Conservation (phyloP, 2,329 filamentous ascomycete species). For the Colletotrichum camelliae region DNA sequence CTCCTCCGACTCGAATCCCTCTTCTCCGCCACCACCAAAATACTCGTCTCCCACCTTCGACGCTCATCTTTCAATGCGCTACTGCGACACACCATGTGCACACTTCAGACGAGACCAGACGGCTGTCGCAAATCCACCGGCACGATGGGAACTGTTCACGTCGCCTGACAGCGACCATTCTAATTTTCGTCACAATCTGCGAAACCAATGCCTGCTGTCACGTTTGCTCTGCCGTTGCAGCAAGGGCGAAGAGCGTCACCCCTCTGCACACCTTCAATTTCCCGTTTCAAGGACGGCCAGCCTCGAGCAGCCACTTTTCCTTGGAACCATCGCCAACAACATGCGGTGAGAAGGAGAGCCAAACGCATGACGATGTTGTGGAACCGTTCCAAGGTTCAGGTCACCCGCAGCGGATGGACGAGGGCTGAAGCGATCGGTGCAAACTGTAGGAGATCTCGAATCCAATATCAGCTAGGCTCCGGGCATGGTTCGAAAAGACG, state of each 20-base stretch:
- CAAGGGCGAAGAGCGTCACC: not conserved
- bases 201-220: not conserved
- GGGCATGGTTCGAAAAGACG: not conserved
- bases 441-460: slow-evolving; percentile 12
- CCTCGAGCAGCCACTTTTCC: not conserved
- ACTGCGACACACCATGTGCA: slow-evolving; percentile 10
- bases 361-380: slow-evolving; percentile 11
- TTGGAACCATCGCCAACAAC: not conserved
- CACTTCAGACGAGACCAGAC: slow-evolving; percentile 10
- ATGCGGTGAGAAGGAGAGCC: slow-evolving; percentile 10
- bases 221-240: not conserved
- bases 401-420: not conserved
- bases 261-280: not conserved
- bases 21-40: slow-evolving; percentile 2
- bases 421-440: slow-evolving; percentile 6
- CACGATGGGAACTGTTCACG: not conserved
- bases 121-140: not conserved
- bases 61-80: not conserved
- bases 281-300: not conserved
- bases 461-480: not conserved
- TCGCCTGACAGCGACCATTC: not conserved
- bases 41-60: not conserved
- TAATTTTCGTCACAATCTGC: not conserved
- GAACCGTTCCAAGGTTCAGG: slow-evolving; percentile 8
- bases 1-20: not conserved